These are phyloP conservation scores for Dendrobium officinale DNA, from an alignment of 106 monocot genomes.

Conservation along the genomic window DNA sequence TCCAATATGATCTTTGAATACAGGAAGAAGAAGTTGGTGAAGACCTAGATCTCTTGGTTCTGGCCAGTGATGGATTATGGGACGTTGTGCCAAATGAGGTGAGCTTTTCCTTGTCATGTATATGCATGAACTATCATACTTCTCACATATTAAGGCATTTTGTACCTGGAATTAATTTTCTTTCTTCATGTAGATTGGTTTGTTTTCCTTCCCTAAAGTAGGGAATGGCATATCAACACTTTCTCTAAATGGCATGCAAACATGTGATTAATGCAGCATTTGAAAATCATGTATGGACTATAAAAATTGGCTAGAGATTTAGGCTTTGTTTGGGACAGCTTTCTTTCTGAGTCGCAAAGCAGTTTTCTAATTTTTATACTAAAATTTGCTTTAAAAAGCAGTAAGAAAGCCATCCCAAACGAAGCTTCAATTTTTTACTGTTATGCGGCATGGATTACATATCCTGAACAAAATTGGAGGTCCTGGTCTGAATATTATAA, in stretches of 20 bases:
- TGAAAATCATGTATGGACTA: no score
- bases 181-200: neutral
- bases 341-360: no score
- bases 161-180: neutral
- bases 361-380: no score
- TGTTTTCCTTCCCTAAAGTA: neutral
- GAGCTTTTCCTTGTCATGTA: neutral
- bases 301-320: no score
- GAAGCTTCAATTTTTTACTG: neutral
- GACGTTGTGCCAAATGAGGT: constrained; percentile 86
- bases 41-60: constrained; percentile 62
- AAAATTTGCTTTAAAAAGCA: no score
- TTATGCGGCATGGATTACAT: neutral
- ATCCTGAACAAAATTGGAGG: no score
- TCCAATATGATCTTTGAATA: neutral
- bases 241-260: neutral
- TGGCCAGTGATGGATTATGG: constrained; percentile 85
- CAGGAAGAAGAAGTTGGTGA: constrained; percentile 60
- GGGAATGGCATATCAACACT: neutral
- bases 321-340: no score
- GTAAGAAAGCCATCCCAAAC: no score
- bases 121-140: neutral
- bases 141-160: neutral
- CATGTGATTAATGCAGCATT: neutral
- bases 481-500: no score